Percentiles rank a stretch among this genome's conserved stretches.
Evolutionary conservation across 2,329 filamentous ascomycete species (phyloP).

Genomic region (Pestalotiopsis sp.): DNA sequence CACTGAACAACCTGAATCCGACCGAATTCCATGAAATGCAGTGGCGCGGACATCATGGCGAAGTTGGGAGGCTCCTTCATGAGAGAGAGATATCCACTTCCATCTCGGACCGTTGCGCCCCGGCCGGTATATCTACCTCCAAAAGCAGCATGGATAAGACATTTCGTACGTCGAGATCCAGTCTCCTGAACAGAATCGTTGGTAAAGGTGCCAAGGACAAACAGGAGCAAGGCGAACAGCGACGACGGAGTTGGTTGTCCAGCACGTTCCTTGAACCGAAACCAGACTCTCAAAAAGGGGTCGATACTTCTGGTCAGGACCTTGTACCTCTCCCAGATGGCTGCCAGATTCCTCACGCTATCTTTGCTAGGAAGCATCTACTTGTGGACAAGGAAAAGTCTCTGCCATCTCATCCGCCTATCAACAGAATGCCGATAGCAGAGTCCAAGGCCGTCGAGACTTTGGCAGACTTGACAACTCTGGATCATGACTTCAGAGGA

Average conservation of each 20-base stretch:
- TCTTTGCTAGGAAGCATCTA: conserved; percentile 45
- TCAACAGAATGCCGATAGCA: conserved; percentile 42
- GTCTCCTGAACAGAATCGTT: conserved; percentile 25
- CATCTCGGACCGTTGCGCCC: conserved; percentile 21
- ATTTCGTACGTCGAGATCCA: conserved; percentile 23
- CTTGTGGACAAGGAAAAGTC: conserved; percentile 35
- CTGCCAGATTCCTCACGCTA: conserved; percentile 43
- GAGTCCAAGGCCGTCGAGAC: conserved; percentile 43
- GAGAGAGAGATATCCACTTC: conserved; percentile 31
- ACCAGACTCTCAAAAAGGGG: conserved; percentile 21
- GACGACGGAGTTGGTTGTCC: conserved; percentile 30
- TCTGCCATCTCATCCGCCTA: conserved; percentile 34
- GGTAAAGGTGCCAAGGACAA: conserved; percentile 21
- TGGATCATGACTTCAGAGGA: conserved; percentile 39
- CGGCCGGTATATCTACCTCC: conserved; percentile 22
- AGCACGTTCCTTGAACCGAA: conserved; percentile 23
- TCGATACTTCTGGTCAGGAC: conserved; percentile 11
- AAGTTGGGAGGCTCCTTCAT: conserved; percentile 35
- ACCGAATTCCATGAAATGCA: conserved; percentile 44
- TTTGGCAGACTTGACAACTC: conserved; percentile 28
- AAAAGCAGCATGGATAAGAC: conserved; percentile 21
- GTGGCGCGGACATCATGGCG: conserved; percentile 34
- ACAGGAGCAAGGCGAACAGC: conserved; percentile 22
- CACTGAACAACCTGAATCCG: conserved; percentile 38
- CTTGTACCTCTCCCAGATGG: conserved; percentile 35